phyloP scores from a whole-genome alignment of 2,329 filamentous ascomycete genomes.

The Ophiostoma perfectum region DNA sequence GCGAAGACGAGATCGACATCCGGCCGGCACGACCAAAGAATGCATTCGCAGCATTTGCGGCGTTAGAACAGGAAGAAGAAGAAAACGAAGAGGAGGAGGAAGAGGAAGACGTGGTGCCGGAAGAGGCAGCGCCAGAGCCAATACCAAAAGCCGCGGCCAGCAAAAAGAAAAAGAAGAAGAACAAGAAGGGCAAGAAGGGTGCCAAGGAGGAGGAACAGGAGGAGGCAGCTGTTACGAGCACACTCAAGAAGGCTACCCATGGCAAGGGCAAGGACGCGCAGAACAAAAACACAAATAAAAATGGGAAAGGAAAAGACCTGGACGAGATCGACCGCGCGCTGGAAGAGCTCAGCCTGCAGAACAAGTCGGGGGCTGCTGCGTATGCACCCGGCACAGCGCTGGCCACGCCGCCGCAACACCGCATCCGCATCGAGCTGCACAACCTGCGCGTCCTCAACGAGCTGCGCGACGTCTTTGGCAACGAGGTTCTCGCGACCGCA shows the following conservation, averaged over 20 bases:
- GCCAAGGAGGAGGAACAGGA: not conserved
- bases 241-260: not conserved
- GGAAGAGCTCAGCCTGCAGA: constrained; percentile 38
- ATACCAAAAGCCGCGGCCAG: not conserved
- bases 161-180: constrained; percentile 16
- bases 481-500: constrained; percentile 52
- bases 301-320: constrained; percentile 26
- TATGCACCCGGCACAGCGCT: not conserved
- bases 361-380: not conserved
- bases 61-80: constrained; percentile 42
- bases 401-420: not conserved
- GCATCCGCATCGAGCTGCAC: not conserved
- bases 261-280: constrained; percentile 37
- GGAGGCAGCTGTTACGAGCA: not conserved
- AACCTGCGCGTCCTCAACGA: constrained; percentile 76
- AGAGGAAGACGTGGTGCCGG: not conserved
- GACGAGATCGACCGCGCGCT: constrained; percentile 55
- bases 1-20: constrained; percentile 30
- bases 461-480: constrained; percentile 64
- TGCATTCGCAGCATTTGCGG: constrained; percentile 47
- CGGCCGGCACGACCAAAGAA: constrained; percentile 17
- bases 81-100: constrained; percentile 28
- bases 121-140: not conserved
- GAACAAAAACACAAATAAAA: constrained; percentile 29
- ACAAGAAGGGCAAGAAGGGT: not conserved